phyloP scores from a whole-genome alignment of 139 green algal species.

The Coelastrella sp. region DNA sequence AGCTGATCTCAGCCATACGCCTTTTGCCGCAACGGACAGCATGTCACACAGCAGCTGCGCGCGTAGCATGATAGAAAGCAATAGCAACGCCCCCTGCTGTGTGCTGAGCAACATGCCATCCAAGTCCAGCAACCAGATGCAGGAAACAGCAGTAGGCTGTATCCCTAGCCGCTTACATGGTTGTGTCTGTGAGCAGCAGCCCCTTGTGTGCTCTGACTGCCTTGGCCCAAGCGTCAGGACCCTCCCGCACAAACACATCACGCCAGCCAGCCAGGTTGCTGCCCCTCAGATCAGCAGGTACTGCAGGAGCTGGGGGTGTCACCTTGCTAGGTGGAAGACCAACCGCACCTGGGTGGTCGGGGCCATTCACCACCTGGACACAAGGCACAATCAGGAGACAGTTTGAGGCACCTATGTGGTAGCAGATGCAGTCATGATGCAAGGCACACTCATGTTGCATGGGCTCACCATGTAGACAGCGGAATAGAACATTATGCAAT shows the following conservation, averaged over 20 bases:
- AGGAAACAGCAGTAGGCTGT: too few species aligned
- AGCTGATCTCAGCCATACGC: too few species aligned
- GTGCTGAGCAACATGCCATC: background rate
- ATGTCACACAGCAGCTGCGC: background rate
- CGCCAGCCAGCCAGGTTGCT: constrained; percentile 77
- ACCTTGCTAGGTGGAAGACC: constrained; percentile 68
- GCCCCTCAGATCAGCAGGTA: constrained; percentile 53
- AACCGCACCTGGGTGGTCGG: constrained; percentile 85
- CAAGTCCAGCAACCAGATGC: background rate
- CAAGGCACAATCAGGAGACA: background rate
- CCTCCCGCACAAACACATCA: constrained; percentile 78
- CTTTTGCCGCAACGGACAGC: background rate
- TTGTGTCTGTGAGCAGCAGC: constrained; percentile 95
- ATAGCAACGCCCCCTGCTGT: background rate
- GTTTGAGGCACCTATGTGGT: too few species aligned
- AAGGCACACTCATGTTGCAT: too few species aligned
- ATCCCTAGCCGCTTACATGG: constrained; percentile 63
- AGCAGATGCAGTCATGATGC: too few species aligned
- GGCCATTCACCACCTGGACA: constrained; percentile 86
- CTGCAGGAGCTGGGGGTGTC: constrained; percentile 55
- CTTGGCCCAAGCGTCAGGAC: constrained; percentile 89
- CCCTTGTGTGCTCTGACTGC: constrained; percentile 89
- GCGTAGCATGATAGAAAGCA: background rate
- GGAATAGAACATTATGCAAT: too few species aligned
- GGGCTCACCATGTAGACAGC: too few species aligned